Base-by-base conservation (phyloP, 768 basidiomycete species). In the Lentinus tigrinus region DNA sequence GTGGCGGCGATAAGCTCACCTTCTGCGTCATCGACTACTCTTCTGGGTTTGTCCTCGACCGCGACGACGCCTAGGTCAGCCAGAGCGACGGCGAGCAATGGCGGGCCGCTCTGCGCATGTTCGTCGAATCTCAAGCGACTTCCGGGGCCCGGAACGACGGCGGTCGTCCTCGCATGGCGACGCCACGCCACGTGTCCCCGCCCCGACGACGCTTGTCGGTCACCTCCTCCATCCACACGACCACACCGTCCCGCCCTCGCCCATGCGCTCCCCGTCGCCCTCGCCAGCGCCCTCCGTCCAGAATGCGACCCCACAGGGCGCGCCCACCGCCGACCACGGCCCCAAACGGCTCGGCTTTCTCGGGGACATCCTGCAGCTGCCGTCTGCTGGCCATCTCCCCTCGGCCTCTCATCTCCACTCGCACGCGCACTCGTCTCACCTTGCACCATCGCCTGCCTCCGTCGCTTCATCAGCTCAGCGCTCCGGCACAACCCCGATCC, bases 341-440 rank as follows among this genome's bases (percentile, higher is more conserved):
- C 24, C 56, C 9, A 64, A 54, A 50, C 47, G 62, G 19, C 64
- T 63, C 28, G 61, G 52, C 16, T 65, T 69, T 55, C 64, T 69
- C 34, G 58, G 58, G 4, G 58, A 55, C 37, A 60, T 50, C 17
- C 39, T 55, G 3, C 37, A 47, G 44, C 21, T 54, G 14, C 44
- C 59, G 47, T 55, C 58, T 4, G 53, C 48, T 14, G 52, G 48
- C 42, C 28, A 23, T 26, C 43, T 46, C 53, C 4, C 36, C 31
- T 46, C 58, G 21, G 3, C 47, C 27, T 13, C n/a, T 13, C n/a
- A 34, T 2, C 9, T 31, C 5, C 34, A 17, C 34, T 17, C 21
- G 17, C 36, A 14, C 6, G 7, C 19, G 13, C n/a, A 46, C n/a
- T 13, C n/a, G 34, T 19, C 26, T 31, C 34, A 17, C 19, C 34